phyloP scores from a whole-genome alignment of 257 asterid genomes.

The Solanum appendiculatum region DNA sequence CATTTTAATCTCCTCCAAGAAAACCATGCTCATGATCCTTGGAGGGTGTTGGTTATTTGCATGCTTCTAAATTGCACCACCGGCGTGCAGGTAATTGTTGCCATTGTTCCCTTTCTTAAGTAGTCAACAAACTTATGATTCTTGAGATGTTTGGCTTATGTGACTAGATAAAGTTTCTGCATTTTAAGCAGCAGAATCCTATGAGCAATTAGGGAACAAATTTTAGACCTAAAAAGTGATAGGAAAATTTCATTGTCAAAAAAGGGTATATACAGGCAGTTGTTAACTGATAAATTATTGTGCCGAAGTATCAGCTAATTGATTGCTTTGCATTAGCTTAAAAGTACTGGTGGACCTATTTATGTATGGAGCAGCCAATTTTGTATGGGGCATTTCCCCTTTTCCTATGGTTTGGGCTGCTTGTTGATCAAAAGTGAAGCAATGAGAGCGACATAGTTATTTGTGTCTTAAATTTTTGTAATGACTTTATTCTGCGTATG shows the following conservation, averaged over 20 bases:
- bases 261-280: neutral
- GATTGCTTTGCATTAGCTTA: neutral
- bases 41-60: slow-evolving; percentile 91
- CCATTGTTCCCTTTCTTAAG: neutral
- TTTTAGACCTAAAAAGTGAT: neutral
- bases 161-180: neutral
- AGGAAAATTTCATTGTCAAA: neutral
- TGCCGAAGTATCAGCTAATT: neutral
- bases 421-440: too few relatives aligned
- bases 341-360: too few relatives aligned
- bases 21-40: slow-evolving; percentile 81
- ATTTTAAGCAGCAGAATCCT: neutral
- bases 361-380: too few relatives aligned
- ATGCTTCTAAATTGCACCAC: slow-evolving; percentile 75
- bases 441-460: neutral
- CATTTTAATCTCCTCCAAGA: slow-evolving; percentile 73
- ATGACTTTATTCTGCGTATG: neutral
- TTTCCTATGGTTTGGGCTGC: too few relatives aligned
- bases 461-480: neutral
- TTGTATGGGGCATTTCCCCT: too few relatives aligned
- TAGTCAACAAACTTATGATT: neutral
- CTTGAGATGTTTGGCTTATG: neutral
- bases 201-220: neutral
- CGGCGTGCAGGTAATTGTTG: slow-evolving; percentile 55
- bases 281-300: neutral